Conservation (phyloP, 768 basidiomycete genomes). For the Lactarius sanguifluus region DNA sequence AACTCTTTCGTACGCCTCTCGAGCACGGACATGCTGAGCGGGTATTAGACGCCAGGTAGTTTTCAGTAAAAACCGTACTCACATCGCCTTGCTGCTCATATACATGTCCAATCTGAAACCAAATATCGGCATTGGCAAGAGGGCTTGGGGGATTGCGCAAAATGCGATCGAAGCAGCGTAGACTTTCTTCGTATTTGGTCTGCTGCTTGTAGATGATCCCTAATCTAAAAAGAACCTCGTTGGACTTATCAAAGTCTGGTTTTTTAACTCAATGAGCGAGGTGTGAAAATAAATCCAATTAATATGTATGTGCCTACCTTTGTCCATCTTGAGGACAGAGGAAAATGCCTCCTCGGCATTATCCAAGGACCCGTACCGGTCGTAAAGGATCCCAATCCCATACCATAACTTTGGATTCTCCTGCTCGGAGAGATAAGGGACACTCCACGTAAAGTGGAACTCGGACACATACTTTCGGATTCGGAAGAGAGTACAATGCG, state of each 20-base stretch:
- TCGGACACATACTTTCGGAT: conserved; percentile 70
- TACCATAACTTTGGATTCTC: conserved; percentile 99
- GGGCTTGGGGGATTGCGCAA: conserved; percentile 94
- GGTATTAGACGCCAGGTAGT: conserved; percentile 24
- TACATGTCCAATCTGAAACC: conserved; percentile 99
- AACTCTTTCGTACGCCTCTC: conserved; percentile 95
- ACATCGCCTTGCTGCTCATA: conserved; percentile 98
- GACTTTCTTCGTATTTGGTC: conserved; percentile 84
- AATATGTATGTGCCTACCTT: conserved; percentile 50
- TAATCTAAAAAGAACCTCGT: conserved; percentile 96
- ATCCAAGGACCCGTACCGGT: conserved; percentile 96
- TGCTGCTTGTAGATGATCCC: conserved; percentile 99
- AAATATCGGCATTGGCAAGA: conserved; percentile 95
- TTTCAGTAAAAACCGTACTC: conserved; percentile 34
- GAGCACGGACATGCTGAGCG: conserved; percentile 77
- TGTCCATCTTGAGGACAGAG: conserved; percentile 94
- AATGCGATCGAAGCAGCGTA: conserved; percentile 95
- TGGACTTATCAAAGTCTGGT: conserved; percentile 95
- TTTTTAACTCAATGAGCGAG: conserved; percentile 1
- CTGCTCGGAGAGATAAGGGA: conserved; percentile 35
- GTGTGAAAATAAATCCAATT: neutral
- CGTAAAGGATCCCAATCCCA: conserved; percentile 98
- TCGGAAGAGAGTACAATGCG: conserved; percentile 91
- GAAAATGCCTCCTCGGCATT: conserved; percentile 99
- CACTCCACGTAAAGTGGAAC: conserved; percentile 19